Base-by-base conservation (phyloP, 257 asterid species). In the Lavandula angustifolia region DNA sequence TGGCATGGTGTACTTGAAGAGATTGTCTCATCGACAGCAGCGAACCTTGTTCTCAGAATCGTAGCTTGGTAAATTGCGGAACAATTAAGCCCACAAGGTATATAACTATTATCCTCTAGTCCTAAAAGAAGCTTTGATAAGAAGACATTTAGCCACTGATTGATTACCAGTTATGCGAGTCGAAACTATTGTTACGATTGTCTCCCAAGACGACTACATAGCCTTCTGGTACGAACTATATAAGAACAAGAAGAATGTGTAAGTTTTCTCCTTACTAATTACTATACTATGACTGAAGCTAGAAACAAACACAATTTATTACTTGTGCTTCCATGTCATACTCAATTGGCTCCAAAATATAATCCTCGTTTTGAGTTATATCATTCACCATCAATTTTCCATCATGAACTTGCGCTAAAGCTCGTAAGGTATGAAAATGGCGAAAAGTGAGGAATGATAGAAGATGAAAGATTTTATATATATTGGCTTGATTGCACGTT, bases 121-220 rank as follows among this genome's bases (percentile, higher is more conserved):
- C n/a, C 53, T 34, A 31, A 35, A 46, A 7, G 38, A 14, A 61
- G 34, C 54, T 51, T 35, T 18, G n/a, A 48, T 7, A 53, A 12
- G 17, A 27, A 35, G 27, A 22, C 27, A 22, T 22, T 29, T 47
- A 41, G 55, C 32, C 33, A 66, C 2, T 35, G 59, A 17, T 38
- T 43, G 40, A 34, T 68, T 78, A 91, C 98, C 98, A 92, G 78
- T 85, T 68, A 66, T 85, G 96, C 10, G 98, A 92, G 80, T 92
- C 98, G 27, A 67, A 84, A 76, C 98, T 92, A 75, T 87, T 84
- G 65, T 92, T 92, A 37, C 98, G 97, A 66, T 92, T 92, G 84
- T 92, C 98, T 51, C 98, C 98, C 92, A 92, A 64, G 62, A 92
- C 98, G 44, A 85, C 89, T 56, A 92, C 98, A 62, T 56, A 77